Percentiles rank a stretch among this genome's conserved stretches.
These are phyloP conservation scores for Neonothopanus nambi DNA, from an alignment of 1,284 basidiomycete genomes.

Conservation along the genomic window DNA sequence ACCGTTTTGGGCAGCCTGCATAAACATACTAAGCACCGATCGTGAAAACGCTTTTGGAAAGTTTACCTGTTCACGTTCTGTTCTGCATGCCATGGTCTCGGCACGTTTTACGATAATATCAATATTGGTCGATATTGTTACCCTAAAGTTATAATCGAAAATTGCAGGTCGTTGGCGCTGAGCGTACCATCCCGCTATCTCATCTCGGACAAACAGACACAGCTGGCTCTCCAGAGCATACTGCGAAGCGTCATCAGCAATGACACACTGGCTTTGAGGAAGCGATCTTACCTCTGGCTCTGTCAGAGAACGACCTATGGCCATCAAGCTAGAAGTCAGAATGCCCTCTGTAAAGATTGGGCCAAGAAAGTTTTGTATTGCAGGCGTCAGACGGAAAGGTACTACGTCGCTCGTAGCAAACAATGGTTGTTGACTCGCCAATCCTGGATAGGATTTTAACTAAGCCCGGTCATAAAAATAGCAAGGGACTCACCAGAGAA, in stretches of 20 bases:
- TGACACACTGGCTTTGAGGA: not conserved
- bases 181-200: conserved; percentile 77
- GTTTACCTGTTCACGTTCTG: conserved; percentile 77
- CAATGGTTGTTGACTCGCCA: conserved; percentile 50
- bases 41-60: not conserved
- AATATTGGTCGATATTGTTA: conserved; percentile 73
- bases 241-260: conserved; percentile 38
- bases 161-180: conserved; percentile 51
- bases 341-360: conserved; percentile 91
- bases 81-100: conserved; percentile 82
- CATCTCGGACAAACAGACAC: conserved; percentile 90
- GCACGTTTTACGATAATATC: conserved; percentile 85
- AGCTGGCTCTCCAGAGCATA: conserved; percentile 88
- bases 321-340: conserved; percentile 84
- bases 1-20: conserved; percentile 26
- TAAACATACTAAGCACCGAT: not conserved
- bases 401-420: conserved; percentile 85
- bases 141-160: conserved; percentile 65
- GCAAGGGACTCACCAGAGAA: conserved; percentile 66
- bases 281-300: conserved; percentile 79
- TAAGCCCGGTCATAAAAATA: not conserved
- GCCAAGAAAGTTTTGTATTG: conserved; percentile 93
- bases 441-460: conserved; percentile 26
- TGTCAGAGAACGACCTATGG: conserved; percentile 88
- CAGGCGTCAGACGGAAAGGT: conserved; percentile 96